Evolutionary conservation across 352 stramenopile species (phyloP).

Genomic region (Peronospora destructor): DNA sequence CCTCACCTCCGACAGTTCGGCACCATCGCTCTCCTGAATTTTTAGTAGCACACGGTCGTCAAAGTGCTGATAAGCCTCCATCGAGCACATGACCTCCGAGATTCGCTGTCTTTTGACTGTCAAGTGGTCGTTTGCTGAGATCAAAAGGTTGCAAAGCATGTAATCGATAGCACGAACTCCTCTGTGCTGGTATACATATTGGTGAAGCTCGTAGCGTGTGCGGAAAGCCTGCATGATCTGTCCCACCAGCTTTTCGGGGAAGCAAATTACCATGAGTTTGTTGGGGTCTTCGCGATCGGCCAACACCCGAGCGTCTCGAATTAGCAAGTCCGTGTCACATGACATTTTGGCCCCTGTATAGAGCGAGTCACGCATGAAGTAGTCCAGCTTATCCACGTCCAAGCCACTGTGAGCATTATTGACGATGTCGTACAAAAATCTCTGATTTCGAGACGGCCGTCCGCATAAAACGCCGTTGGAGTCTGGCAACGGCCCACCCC

Average conservation of each 20-base stretch:
- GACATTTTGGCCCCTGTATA: constrained; percentile 71
- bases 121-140: constrained; percentile 56
- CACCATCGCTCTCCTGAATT: constrained; percentile 65
- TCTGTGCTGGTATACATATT: constrained; percentile 85
- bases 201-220: constrained; percentile 81
- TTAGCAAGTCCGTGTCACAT: constrained; percentile 67
- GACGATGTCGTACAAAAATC: constrained; percentile 86
- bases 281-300: constrained; percentile 42
- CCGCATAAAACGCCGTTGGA: constrained; percentile 29
- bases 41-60: constrained; percentile 71
- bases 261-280: constrained; percentile 62
- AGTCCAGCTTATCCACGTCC: constrained; percentile 89
- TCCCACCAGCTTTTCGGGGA: constrained; percentile 80
- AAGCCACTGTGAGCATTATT: constrained; percentile 83
- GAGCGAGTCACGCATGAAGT: constrained; percentile 80
- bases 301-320: constrained; percentile 67
- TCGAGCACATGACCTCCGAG: constrained; percentile 51
- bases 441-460: constrained; percentile 34
- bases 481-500: constrained; percentile 44
- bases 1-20: constrained; percentile 39
- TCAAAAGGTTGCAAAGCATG: constrained; percentile 81
- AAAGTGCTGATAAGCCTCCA: constrained; percentile 77
- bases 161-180: constrained; percentile 77
- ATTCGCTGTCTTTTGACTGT: constrained; percentile 59
- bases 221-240: constrained; percentile 87